Base-by-base conservation (phyloP, 148 eudicot genomes). In the Vaccinium macrocarpon region DNA sequence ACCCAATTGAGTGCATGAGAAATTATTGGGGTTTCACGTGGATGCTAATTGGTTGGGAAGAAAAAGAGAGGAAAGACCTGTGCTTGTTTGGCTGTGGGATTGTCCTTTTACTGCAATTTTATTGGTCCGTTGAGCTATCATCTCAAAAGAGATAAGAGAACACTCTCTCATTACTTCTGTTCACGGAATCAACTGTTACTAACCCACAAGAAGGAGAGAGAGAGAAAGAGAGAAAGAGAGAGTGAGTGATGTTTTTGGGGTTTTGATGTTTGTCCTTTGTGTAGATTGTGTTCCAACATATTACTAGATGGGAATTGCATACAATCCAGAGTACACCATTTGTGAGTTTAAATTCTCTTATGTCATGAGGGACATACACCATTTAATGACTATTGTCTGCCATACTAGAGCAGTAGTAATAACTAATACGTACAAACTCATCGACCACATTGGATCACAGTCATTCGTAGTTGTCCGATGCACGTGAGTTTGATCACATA, bases 1-100 rank as follows among this genome's bases (percentile, higher is more conserved):
- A 85, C 75, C 90, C 92, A 90, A 86, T 88, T 52, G 46, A 48
- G 85, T 91, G 93, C 93, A 90, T 90, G 92, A 90, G 89, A 91
- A 91, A 91, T 91, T 86, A 90, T 91, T 88, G 92, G 82, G 55
- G 79, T 50, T 90, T 91, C 93, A 91, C 91, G 82, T 78, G 35
- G 76, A 13, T 70, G 32, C 48, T 75, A 79, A 80, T 85, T 82
- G 46, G 46, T 42, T 42, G 46, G 46, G 46, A 57, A 66, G 25
- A 57, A 46, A 51, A 23, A 61, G 51, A 27, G 8, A 78, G 53
- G 29, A 42, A 42, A 42, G 46, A 42, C 46, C 4, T 42, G 46
- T 42, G 46, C 46, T 42, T 42, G 46, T 5, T 42, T 42, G 46
- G 7, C 46, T 42, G 6, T 4, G 46, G 46, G 6, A 42, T 42